Evolutionary conservation across 257 asterid genomes (phyloP).

Genomic region (Nicotiana attenuata): DNA sequence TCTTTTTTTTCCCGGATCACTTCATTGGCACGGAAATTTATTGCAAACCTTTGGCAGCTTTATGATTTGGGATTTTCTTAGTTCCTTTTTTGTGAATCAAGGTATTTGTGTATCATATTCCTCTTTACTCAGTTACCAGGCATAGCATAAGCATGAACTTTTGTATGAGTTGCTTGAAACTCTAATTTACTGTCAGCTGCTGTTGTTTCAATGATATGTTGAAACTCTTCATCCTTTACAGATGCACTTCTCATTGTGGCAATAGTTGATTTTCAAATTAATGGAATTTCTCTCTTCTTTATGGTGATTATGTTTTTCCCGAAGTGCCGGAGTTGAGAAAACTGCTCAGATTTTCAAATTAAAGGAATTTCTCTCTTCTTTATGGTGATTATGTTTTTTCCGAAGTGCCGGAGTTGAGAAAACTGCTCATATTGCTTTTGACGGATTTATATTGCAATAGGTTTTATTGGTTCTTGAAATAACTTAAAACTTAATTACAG

Average conservation of each 20-base stretch:
- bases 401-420: not conserved
- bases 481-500: conserved; percentile 27
- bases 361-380: not conserved
- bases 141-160: not conserved
- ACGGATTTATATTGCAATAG: not conserved
- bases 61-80: not conserved
- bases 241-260: not conserved
- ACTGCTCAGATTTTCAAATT: not conserved
- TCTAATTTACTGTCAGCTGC: not conserved
- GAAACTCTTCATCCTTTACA: not conserved
- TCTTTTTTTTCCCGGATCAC: not conserved
- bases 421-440: not conserved
- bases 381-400: not conserved
- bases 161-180: not conserved
- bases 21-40: not conserved
- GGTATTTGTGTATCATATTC: not conserved
- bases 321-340: not conserved
- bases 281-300: not conserved
- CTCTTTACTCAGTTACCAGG: not conserved
- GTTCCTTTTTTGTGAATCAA: not conserved
- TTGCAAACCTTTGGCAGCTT: not conserved
- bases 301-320: not conserved
- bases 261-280: not conserved
- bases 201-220: not conserved
- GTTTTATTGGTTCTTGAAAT: not conserved